Percentiles rank a stretch among this genome's conserved stretches.
These are phyloP conservation scores for Pharus latifolius DNA, from an alignment of 176 grass and related monocot genomes.

Conservation along the genomic window DNA sequence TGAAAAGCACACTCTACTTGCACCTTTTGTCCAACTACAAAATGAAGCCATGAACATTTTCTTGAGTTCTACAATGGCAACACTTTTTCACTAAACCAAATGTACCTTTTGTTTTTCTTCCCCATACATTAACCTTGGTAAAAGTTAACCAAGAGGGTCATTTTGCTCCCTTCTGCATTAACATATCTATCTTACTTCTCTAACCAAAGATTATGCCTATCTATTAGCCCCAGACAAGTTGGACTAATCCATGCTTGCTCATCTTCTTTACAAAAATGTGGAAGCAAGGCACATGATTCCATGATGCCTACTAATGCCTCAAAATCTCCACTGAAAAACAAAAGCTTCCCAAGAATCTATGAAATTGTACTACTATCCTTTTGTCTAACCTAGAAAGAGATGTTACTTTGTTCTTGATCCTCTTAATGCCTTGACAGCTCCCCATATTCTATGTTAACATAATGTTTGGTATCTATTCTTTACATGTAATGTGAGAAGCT, in stretches of 20 bases:
- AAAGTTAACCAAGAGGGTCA: background rate
- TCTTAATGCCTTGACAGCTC: constrained; percentile 4
- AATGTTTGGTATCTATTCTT: constrained; percentile 37
- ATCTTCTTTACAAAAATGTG: constrained; percentile 1
- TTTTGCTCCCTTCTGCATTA: background rate
- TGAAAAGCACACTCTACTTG: background rate
- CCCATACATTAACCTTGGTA: background rate
- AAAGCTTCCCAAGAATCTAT: constrained; percentile 3
- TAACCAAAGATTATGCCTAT: background rate
- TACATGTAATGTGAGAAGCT: constrained; percentile 29
- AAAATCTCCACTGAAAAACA: constrained; percentile 17
- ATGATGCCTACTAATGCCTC: constrained; percentile 17
- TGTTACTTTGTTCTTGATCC: constrained; percentile 18
- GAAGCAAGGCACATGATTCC: constrained; percentile 32
- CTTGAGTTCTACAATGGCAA: background rate
- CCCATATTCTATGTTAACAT: constrained; percentile 30
- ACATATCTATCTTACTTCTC: background rate
- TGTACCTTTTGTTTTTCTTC: background rate
- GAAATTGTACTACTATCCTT: constrained; percentile 15
- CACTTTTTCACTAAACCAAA: background rate
- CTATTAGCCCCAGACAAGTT: background rate
- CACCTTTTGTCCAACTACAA: background rate
- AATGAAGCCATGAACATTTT: background rate
- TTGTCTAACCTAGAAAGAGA: constrained; percentile 8
- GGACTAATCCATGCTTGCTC: constrained; percentile 11